Conservation (phyloP, 331 rosid genomes). For the Telfairia occidentalis region DNA sequence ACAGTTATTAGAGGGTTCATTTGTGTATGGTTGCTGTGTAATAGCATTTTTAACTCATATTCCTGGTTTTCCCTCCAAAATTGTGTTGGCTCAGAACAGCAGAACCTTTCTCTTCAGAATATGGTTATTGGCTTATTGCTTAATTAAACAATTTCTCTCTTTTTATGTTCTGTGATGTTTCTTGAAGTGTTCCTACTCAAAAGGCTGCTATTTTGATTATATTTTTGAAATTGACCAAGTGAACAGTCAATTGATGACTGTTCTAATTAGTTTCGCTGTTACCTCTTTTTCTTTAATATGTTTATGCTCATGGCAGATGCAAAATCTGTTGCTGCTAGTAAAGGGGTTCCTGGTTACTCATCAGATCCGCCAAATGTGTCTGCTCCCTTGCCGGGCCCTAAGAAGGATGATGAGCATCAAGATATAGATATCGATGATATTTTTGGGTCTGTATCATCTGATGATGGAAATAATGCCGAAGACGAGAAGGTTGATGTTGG, state of each 20-base stretch:
- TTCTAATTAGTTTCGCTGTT: neutral
- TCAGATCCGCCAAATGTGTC: constrained; percentile 30
- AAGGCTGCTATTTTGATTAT: neutral
- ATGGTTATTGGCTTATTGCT: neutral
- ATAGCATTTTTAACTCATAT: neutral
- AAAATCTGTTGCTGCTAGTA: constrained; percentile 29
- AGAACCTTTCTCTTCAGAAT: neutral
- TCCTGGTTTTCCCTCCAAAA: neutral
- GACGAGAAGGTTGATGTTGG: constrained; percentile 43
- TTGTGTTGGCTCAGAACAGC: neutral
- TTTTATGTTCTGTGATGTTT: neutral
- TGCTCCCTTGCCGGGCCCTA: constrained; percentile 39
- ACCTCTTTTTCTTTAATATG: neutral
- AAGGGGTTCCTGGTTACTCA: constrained; percentile 32
- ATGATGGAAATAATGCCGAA: constrained; percentile 45
- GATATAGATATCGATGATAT: constrained; percentile 60
- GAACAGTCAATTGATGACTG: neutral
- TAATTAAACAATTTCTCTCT: neutral
- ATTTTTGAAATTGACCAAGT: neutral
- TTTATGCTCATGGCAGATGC: constrained; percentile 30
- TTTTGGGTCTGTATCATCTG: constrained; percentile 54
- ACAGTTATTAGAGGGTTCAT: neutral
- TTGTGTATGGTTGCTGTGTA: neutral
- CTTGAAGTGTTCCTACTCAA: neutral
- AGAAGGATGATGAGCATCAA: constrained; percentile 55